Evolutionary conservation across 148 eudicot genomes (phyloP).

Genomic region (Beta vulgaris): DNA sequence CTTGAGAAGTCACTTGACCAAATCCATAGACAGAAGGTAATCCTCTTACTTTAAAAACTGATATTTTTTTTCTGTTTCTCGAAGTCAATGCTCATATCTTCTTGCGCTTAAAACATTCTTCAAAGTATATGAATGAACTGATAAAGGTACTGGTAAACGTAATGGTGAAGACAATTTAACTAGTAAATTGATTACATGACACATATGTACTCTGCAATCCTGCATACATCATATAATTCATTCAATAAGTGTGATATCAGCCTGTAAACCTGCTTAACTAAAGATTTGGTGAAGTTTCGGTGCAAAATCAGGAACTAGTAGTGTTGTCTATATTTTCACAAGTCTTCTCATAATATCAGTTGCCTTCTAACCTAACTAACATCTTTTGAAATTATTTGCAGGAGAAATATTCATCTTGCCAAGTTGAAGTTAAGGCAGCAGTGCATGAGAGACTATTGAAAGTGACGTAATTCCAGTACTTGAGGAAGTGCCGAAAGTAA

Average conservation of each 20-base stretch:
- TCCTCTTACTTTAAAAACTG: background rate
- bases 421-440: too few relatives aligned
- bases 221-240: background rate
- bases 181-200: background rate
- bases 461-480: too few relatives aligned
- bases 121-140: too few relatives aligned
- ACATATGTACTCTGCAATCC: background rate
- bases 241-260: background rate
- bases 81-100: background rate
- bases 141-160: too few relatives aligned
- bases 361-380: too few relatives aligned
- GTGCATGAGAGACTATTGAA: too few relatives aligned
- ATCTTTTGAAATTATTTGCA: too few relatives aligned
- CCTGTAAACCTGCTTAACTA: background rate
- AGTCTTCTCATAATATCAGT: too few relatives aligned
- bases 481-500: too few relatives aligned
- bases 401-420: too few relatives aligned
- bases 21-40: slow-evolving; percentile 44
- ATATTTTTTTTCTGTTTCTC: background rate
- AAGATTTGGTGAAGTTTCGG: background rate
- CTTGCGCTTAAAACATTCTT: background rate
- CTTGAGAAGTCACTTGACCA: slow-evolving; percentile 37
- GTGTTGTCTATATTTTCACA: too few relatives aligned
- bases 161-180: background rate
- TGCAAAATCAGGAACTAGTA: too few relatives aligned